Conservation (phyloP, 495 filamentous ascomycete genomes). For the Penicillium canescens region DNA sequence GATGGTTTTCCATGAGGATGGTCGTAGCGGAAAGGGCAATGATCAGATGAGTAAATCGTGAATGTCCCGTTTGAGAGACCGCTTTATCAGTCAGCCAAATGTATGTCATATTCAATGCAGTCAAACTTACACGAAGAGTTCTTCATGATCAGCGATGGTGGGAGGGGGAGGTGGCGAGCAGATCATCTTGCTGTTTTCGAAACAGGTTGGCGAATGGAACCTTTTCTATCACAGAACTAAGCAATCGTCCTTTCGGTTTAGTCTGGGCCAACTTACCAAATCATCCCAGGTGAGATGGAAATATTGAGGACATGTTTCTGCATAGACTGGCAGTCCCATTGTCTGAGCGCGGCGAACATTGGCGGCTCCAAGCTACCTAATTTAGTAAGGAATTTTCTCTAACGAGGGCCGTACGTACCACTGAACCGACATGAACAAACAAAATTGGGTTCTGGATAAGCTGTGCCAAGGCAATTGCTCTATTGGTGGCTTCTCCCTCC, state of each 20-base stretch:
- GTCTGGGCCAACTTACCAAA: not conserved
- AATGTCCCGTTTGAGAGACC: conserved; percentile 49
- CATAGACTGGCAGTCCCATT: conserved; percentile 35
- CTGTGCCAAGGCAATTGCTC: conserved; percentile 43
- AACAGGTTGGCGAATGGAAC: not conserved
- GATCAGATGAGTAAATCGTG: conserved; percentile 54
- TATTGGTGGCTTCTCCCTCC: conserved; percentile 45
- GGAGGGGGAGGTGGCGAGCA: conserved; percentile 44
- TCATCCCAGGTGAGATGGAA: conserved; percentile 34
- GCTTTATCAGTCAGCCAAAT: not conserved
- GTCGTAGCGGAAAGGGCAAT: conserved; percentile 56
- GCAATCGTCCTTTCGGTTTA: not conserved
- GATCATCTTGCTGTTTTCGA: conserved; percentile 13
- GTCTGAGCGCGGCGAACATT: conserved; percentile 22
- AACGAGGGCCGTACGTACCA: conserved; percentile 15
- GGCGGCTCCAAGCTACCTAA: not conserved
- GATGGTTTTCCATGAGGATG: conserved; percentile 25
- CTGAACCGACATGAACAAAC: conserved; percentile 42
- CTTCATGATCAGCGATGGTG: conserved; percentile 31
- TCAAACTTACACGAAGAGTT: conserved; percentile 21
- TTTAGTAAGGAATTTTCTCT: not conserved
- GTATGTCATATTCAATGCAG: no score
- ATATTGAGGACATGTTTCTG: conserved; percentile 41
- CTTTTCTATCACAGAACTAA: not conserved
- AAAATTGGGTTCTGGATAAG: conserved; percentile 46